Evolutionary conservation across 257 asterid species (phyloP), one percentile per base, ranked within the genome.

Genomic region (Verbena officinalis): DNA sequence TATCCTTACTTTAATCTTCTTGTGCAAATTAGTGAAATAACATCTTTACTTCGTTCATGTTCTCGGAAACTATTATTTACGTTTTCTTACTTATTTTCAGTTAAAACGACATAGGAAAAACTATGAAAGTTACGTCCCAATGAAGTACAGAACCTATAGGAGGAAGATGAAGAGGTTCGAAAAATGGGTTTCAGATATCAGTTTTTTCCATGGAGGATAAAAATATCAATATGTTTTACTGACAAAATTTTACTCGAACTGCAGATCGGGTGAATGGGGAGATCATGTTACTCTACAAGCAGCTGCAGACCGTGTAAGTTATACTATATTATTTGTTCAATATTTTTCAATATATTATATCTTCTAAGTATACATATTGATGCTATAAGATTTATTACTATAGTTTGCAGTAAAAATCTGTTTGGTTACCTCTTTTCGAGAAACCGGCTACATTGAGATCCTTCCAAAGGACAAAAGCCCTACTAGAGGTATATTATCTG

Each of bases 271-370:
- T 9, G 98, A 90, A 73, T 93, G 97, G 98, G 98, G 98, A 60
- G 98, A 93, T 77, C 97, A 93, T 62, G 88, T 93, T 60, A 93
- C 98, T 66, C 90, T 93, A 30, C 98, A 93, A 85, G 98, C 98
- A 64, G 97, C 98, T 67, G 95, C 98, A 19, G 98, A 93, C 74
- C 72, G 78, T 66, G 98, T 90, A 84, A 81, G 93, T 77, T 68
- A 42, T 45, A 62, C 50, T 44, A 51, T 48, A 34, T 38, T 64
- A 19, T 40, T 34, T 48, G 33, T 27, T 27, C 33, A 2, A 11
- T 54, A 3, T 55, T 17, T n/a, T n/a, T n/a, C n/a, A n/a, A n/a
- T n/a, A n/a, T n/a, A n/a, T n/a, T n/a, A n/a, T n/a, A n/a, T 14
- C 13, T 27, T 68, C 23, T 0, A 15, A 11, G 30, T 12, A 12